Base-by-base conservation (phyloP, 306 rosid genomes). In the Pyrus communis region DNA sequence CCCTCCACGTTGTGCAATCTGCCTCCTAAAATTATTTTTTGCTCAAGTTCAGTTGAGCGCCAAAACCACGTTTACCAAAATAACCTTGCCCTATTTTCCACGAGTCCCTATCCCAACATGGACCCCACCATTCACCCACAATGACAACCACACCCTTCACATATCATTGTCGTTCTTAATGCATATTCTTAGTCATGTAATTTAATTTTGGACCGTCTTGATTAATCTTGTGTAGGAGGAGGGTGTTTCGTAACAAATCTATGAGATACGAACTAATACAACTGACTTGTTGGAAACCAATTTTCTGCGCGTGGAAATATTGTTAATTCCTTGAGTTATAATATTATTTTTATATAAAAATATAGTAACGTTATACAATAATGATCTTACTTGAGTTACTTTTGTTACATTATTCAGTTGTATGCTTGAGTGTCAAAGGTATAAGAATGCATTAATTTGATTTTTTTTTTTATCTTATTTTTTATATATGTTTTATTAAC, bases 41-140 rank as follows among this genome's bases (percentile, higher is more conserved):
- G 51, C 59, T 14, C 52, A 21, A 30, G 9, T 57, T 27, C 30
- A 73, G 67, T 69, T 78, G 85, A 80, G 85, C 85, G 87, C 89
- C 85, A 83, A 86, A 77, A 71, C 62, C 19, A 43, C 15, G 19
- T 62, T 65, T 52, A 67, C 74, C 52, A 13, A 21, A 74, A 18
- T 71, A 35, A 23, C 74, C 38, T 70, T 58, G 18, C 33, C 31
- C 4, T 1, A 15, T 45, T 22, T 51, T 71, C 17, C 4, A 51
- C 17, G 4, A 46, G 72, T 30, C 17, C 23, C 31, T 7, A 57
- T 43, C 14, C 62, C 51, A 31, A 55, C 33, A 4, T 46, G 22
- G 2, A 61, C 38, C 60, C 55, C 21, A 13, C 12, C 28, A 8
- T n/a, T 23, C 11, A 22, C 60, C 18, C 6, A 5, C 74, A 68